These are phyloP conservation scores for Akanthomyces uredinophilus DNA, from an alignment of 2,329 filamentous ascomycete genomes.

Conservation along the genomic window DNA sequence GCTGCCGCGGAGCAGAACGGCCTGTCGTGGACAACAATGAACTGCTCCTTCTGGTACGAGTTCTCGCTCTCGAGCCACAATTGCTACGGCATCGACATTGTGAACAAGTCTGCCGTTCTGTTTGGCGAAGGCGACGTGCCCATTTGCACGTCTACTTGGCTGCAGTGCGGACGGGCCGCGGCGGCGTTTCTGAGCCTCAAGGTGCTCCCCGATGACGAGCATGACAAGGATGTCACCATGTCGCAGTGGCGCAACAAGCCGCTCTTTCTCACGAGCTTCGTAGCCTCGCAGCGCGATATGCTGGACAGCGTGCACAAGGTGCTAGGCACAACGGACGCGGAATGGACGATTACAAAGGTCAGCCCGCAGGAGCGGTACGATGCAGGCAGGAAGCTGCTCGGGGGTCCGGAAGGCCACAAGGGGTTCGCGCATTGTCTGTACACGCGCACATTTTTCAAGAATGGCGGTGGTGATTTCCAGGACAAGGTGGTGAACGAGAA, in stretches of 20 bases:
- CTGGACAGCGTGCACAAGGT: constrained; percentile 56
- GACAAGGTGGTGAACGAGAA: constrained; percentile 42
- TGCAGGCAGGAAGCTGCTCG: constrained; percentile 40
- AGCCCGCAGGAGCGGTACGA: constrained; percentile 39
- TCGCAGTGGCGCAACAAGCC: constrained; percentile 40
- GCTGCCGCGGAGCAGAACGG: constrained; percentile 36
- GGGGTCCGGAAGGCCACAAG: constrained; percentile 23
- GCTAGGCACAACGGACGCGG: constrained; percentile 48
- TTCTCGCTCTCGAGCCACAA: constrained; percentile 34
- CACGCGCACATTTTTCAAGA: constrained; percentile 46
- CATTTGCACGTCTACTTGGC: constrained; percentile 55
- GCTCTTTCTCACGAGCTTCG: constrained; percentile 52
- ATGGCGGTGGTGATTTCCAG: constrained; percentile 36
- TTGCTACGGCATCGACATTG: constrained; percentile 46
- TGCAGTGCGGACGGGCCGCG: constrained; percentile 52
- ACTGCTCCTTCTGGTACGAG: constrained; percentile 50
- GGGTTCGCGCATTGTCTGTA: constrained; percentile 52
- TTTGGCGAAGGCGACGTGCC: constrained; percentile 52
- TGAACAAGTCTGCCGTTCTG: constrained; percentile 36
- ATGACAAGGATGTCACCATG: constrained; percentile 29
- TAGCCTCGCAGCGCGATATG: constrained; percentile 59
- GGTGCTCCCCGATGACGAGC: constrained; percentile 36
- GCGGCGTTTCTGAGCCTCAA: constrained; percentile 44
- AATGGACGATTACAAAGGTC: constrained; percentile 55
- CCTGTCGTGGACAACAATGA: constrained; percentile 28